These are phyloP conservation scores for Schoenoplectus triqueter DNA, from an alignment of 202 grass and related monocot genomes.

Conservation along the genomic window DNA sequence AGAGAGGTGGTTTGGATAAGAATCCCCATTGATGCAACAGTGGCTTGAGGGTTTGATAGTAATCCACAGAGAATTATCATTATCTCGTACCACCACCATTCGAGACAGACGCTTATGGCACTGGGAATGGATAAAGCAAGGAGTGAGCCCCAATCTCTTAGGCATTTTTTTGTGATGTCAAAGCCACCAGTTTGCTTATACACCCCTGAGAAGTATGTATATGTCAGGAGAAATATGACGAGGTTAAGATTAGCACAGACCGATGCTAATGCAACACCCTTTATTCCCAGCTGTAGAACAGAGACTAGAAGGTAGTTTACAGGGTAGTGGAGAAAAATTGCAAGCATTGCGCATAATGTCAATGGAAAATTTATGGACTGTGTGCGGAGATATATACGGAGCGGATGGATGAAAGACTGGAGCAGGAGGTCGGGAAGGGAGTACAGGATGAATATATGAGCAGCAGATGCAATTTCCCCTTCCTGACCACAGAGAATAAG, in stretches of 20 bases:
- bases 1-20: slow-evolving; percentile 90
- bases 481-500: slow-evolving; percentile 85
- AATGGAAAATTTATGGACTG: slow-evolving; percentile 88
- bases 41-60: slow-evolving; percentile 64
- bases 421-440: slow-evolving; percentile 82
- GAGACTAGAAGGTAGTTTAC: slow-evolving; percentile 79
- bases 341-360: slow-evolving; percentile 64
- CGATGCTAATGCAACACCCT: slow-evolving; percentile 71
- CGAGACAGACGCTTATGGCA: slow-evolving; percentile 80
- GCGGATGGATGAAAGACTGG: slow-evolving; percentile 76
- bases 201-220: slow-evolving; percentile 56
- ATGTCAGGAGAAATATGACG: slow-evolving; percentile 61
- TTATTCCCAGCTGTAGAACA: slow-evolving; percentile 63
- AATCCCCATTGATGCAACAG: slow-evolving; percentile 83
- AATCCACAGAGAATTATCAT: slow-evolving; percentile 89
- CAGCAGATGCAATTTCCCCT: slow-evolving; percentile 50
- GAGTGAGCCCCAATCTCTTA: slow-evolving; percentile 67
- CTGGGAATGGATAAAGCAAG: slow-evolving; percentile 69
- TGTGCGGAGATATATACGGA: slow-evolving; percentile 77
- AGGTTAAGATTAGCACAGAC: slow-evolving; percentile 80
- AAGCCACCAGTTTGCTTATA: slow-evolving; percentile 64
- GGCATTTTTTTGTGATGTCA: slow-evolving; percentile 53
- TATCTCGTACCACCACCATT: slow-evolving; percentile 99
- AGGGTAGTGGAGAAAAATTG: slow-evolving; percentile 73
- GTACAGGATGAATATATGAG: slow-evolving; percentile 67